These are phyloP conservation scores for Cylindrotheca closterium DNA, from an alignment of 108 stramenopile genomes.

Conservation along the genomic window DNA sequence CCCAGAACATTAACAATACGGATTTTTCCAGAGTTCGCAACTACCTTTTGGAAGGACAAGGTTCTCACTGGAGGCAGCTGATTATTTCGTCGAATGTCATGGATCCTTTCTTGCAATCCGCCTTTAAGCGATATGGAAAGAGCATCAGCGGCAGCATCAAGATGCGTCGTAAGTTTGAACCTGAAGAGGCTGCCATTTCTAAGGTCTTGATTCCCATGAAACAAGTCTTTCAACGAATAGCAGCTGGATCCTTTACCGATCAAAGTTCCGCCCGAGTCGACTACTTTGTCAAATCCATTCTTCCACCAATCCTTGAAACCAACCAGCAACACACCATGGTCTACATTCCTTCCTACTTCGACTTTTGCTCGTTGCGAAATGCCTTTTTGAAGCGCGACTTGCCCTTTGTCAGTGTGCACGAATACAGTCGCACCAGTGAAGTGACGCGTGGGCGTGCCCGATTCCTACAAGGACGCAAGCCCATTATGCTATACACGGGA, in stretches of 20 bases:
- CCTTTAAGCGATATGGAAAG: constrained; percentile 69
- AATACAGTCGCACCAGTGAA: constrained; percentile 87
- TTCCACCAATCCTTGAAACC: constrained; percentile 69
- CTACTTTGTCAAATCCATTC: constrained; percentile 80
- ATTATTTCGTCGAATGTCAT: constrained; percentile 68
- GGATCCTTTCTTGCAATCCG: constrained; percentile 73
- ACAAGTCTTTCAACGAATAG: constrained; percentile 90
- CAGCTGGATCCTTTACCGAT: constrained; percentile 49
- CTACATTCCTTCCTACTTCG: constrained; percentile 92
- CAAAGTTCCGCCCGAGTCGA: constrained; percentile 76
- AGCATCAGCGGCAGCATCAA: constrained; percentile 73
- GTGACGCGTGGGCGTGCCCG: constrained; percentile 84
- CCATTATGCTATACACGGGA: constrained; percentile 94
- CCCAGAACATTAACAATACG: constrained; percentile 73
- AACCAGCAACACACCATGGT: constrained; percentile 89
- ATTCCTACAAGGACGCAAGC: constrained; percentile 90
- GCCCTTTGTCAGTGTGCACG: constrained; percentile 78
- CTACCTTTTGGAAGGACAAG: constrained; percentile 86
- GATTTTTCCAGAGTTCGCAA: constrained; percentile 94
- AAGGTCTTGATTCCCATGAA: constrained; percentile 72
- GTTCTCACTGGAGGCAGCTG: constrained; percentile 78
- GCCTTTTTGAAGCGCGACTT: constrained; percentile 69
- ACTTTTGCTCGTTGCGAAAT: constrained; percentile 91
- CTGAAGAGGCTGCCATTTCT: constrained; percentile 63
- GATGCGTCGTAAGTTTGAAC: constrained; percentile 44